phyloP scores from a whole-genome alignment of 352 stramenopile genomes.

The Globisporangium cystogenes region DNA sequence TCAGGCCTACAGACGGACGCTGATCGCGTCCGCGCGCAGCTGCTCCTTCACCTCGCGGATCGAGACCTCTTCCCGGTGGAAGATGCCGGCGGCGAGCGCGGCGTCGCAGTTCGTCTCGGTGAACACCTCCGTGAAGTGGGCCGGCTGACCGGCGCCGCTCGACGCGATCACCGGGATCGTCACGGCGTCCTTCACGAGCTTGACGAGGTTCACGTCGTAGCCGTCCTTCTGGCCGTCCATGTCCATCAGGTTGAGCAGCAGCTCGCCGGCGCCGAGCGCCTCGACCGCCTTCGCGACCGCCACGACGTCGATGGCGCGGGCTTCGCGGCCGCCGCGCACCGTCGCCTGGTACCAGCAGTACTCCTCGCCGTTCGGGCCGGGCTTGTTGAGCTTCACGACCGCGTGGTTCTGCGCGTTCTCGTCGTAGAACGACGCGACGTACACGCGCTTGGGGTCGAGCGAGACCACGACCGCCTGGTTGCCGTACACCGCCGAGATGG shows the following conservation, averaged over 20 bases:
- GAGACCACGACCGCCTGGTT: conserved; percentile 97
- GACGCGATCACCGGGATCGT: conserved; percentile 97
- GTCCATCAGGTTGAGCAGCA: conserved; percentile 99
- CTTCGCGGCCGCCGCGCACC: conserved; percentile 94
- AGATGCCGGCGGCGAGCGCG: conserved; percentile 97
- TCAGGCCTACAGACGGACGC: conserved; percentile 55
- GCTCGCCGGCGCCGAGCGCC: conserved; percentile 94
- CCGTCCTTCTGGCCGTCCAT: conserved; percentile 97
- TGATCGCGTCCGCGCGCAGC: conserved; percentile 70
- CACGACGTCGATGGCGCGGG: conserved; percentile 83
- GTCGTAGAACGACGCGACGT: conserved; percentile 76
- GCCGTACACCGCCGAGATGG: conserved; percentile 95
- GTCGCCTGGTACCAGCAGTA: conserved; percentile 98
- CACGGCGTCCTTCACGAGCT: conserved; percentile 82
- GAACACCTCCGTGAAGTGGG: conserved; percentile 97
- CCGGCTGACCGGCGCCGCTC: conserved; percentile 91
- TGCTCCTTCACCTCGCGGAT: conserved; percentile 94
- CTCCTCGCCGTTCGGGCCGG: conserved; percentile 90
- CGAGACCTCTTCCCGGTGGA: conserved; percentile 96
- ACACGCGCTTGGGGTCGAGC: conserved; percentile 92
- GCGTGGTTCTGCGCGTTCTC: conserved; percentile 47
- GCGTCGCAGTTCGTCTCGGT: conserved; percentile 88
- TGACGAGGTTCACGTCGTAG: conserved; percentile 65
- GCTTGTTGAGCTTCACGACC: conserved; percentile 67
- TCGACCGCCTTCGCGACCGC: conserved; percentile 86